Percentiles rank a stretch among this genome's conserved stretches.
Conservation (phyloP, 306 rosid genomes). For the Betula pendula region DNA sequence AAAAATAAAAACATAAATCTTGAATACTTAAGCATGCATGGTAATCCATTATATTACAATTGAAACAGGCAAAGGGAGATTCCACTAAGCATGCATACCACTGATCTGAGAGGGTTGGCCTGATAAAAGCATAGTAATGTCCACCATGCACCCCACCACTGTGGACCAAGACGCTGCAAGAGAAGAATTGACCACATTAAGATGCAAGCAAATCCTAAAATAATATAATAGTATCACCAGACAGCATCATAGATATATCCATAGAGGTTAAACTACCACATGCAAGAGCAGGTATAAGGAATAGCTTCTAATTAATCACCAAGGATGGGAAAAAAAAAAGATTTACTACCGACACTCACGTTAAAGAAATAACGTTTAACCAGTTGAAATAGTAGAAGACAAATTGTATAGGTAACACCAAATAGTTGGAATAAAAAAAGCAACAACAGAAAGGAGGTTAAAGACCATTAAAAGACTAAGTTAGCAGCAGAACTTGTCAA, state of each 20-base stretch:
- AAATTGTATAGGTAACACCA: neutral
- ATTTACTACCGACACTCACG: neutral
- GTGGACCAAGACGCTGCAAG: conserved; percentile 89
- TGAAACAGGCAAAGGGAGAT: neutral
- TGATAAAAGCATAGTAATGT: conserved; percentile 88
- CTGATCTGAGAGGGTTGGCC: conserved; percentile 86
- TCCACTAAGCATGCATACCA: conserved; percentile 52
- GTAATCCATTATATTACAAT: neutral
- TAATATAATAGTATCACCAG: neutral
- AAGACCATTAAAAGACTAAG: neutral
- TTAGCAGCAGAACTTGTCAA: neutral
- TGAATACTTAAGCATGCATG: neutral
- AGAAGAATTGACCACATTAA: conserved; percentile 22
- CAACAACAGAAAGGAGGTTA: neutral
- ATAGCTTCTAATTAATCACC: neutral
- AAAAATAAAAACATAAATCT: neutral
- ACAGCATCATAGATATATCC: neutral
- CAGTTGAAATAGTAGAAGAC: neutral
- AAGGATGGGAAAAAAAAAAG: neutral
- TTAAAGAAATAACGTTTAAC: neutral
- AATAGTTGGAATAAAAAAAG: neutral
- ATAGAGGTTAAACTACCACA: neutral
- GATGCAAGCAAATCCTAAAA: neutral
- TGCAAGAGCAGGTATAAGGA: neutral
- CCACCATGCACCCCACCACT: conserved; percentile 98